Conservation (phyloP, 306 rosid genomes). For the Coriaria nepalensis region DNA sequence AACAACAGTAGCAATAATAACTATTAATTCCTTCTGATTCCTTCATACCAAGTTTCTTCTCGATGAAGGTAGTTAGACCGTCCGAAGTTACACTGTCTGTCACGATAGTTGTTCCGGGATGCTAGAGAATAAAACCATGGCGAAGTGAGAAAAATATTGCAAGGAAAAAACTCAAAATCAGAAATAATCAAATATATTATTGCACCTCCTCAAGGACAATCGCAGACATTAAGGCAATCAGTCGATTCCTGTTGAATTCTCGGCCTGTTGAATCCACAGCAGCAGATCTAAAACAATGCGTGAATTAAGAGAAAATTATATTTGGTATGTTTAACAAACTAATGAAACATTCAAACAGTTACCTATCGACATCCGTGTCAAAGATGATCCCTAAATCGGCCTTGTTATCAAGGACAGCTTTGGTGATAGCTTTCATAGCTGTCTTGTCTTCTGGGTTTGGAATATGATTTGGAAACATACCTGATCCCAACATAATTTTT, state of each 20-base stretch:
- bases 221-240: constrained; percentile 92
- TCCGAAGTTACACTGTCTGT: constrained; percentile 98
- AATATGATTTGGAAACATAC: constrained; percentile 90
- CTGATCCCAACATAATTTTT: constrained; percentile 27
- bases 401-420: constrained; percentile 77
- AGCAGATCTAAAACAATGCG: constrained; percentile 62
- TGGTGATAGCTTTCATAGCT: constrained; percentile 89
- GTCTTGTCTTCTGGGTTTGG: constrained; percentile 98
- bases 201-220: constrained; percentile 88
- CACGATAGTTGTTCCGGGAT: constrained; percentile 89
- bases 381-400: constrained; percentile 97
- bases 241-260: constrained; percentile 82
- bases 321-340: not conserved
- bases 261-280: constrained; percentile 83
- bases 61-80: constrained; percentile 84
- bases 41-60: constrained; percentile 73
- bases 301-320: not conserved
- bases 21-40: constrained; percentile 9
- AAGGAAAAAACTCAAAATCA: not conserved
- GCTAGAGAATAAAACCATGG: no score
- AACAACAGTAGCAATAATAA: constrained; percentile 1
- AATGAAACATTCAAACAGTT: not conserved
- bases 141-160: constrained; percentile 6
- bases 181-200: constrained; percentile 2
- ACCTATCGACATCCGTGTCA: constrained; percentile 96